Evolutionary conservation across 2,329 filamentous ascomycete genomes (phyloP), one percentile per base, ranked within the genome.

Genomic region (Lomentospora prolificans): DNA sequence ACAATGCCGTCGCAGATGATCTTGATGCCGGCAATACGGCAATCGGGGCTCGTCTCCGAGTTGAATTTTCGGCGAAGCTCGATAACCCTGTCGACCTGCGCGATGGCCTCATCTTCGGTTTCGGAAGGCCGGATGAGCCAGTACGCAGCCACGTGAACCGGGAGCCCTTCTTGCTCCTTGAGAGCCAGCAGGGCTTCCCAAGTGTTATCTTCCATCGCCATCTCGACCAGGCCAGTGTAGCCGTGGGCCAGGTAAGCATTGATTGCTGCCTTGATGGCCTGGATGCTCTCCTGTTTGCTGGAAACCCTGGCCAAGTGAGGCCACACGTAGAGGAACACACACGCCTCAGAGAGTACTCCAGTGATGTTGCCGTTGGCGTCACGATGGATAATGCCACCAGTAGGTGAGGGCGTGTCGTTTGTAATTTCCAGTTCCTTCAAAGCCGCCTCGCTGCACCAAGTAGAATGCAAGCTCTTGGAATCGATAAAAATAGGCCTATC

Each of bases 1-100:
- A 86, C 73, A 33, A 84, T 80, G 9, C 83, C 83, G 58, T 86
- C 83, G 61, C 78, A 80, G 39, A 86, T 83, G 22, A 86, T 66
- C 63, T 86, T 86, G 65, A 86, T 76, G 3, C 83, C 83, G 0
- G 81, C 76, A 7, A 86, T 65, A 17, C 78, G 76, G 56, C 65
- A 66, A 55, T 71, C 65, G 0, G 70, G 70, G 1, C 67, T 69
- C 0, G 61, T 68, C 9, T 65, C 61, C 7, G 64, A 65, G 58
- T 67, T 71, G 59, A 67, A 70, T 54, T 64, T 55, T 5, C 55
- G 57, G 17, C 67, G 68, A 33, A 80, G 63, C 55, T 75, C 73
- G 39, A 77, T 74, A 0, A 76, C 77, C 3, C 72, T 71, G 22
- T 76, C 70, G 1, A 82, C 74, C 60, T 82, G 77, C 4, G 64